A percentile compares a stretch with the other conserved stretches of the same genome.
Evolutionary conservation across 2,329 filamentous ascomycete genomes (phyloP).

Genomic region (Pseudogymnoascus sp.): DNA sequence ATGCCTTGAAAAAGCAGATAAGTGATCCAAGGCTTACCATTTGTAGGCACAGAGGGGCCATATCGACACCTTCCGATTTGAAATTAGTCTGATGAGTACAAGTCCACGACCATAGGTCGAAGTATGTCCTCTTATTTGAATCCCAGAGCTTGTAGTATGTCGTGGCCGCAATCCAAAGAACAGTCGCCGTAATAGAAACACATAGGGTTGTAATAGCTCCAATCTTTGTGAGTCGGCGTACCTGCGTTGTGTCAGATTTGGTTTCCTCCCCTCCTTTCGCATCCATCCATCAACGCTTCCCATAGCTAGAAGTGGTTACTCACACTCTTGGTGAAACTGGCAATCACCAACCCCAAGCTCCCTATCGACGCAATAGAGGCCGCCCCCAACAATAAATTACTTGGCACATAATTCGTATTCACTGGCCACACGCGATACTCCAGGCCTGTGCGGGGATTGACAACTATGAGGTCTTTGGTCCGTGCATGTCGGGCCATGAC

Average conservation of each 20-base stretch:
- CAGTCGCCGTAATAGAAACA: background rate
- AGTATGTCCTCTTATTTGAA: slow-evolving; percentile 1
- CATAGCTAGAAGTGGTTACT: background rate
- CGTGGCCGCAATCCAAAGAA: background rate
- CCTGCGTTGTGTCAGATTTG: background rate
- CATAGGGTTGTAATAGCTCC: background rate
- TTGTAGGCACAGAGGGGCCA: background rate
- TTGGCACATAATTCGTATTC: background rate
- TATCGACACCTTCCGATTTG: background rate
- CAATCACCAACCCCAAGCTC: background rate
- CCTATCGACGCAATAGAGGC: background rate
- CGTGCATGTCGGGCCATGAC: background rate
- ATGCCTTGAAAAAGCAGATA: background rate
- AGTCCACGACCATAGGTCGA: background rate
- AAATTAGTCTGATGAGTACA: background rate
- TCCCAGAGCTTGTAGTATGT: background rate
- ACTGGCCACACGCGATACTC: background rate
- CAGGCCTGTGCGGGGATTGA: background rate
- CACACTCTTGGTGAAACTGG: background rate
- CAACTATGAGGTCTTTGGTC: background rate
- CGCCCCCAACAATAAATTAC: background rate
- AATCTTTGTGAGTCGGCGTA: background rate
- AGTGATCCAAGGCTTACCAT: background rate
- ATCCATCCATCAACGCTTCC: background rate
- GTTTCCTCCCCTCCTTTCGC: background rate